Base-by-base conservation (phyloP, 1,284 basidiomycete species). In the Mycena sp. region DNA sequence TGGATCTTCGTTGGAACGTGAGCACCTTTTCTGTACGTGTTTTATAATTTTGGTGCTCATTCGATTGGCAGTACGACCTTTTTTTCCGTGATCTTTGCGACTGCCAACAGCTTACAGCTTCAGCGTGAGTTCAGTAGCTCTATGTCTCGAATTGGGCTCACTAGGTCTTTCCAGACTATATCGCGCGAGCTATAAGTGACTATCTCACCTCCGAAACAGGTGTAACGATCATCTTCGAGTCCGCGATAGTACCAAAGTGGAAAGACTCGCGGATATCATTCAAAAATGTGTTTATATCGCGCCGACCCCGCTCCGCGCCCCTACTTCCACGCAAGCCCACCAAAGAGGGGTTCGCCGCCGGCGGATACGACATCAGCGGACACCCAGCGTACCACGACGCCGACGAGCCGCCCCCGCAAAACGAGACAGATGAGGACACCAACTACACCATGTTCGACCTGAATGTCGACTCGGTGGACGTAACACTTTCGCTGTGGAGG, bases 231-330 rank as follows among this genome's bases (percentile, higher is more conserved):
- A 93, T 98, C 53, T 99, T 99, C 75, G 97, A 99, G 78, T 96
- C 94, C 7, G 98, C 98, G 28, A 96, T 99, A 70, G 96, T 99
- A 5, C 97, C 97, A 3, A 96, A 96, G 75, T 99, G 97, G 95
- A 94, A 94, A 64, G 94, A 97, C 71, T 96, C 94, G 16, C 90
- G 92, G 21, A 93, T 99, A 65, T 95, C 95, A 1, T 98, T 99
- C 84, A 94, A 95, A 73, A 98, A 99, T 70, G 96, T 99, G 45
- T 99, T 95, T 72, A 85, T 99, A 45, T 96, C 95, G 12, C 89
- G 95, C 3, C 86, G 95, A 6, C 92, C 93, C 1, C 46, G 3
- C 11, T 43, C 61, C 61, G 50, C 45, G 35, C 60, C 53, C 67
- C 57, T n/a, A 52, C 52, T 54, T 68, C 74, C 11, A 80, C 58